Base-by-base conservation (phyloP, 495 filamentous ascomycete genomes). In the Penicillium soppii region DNA sequence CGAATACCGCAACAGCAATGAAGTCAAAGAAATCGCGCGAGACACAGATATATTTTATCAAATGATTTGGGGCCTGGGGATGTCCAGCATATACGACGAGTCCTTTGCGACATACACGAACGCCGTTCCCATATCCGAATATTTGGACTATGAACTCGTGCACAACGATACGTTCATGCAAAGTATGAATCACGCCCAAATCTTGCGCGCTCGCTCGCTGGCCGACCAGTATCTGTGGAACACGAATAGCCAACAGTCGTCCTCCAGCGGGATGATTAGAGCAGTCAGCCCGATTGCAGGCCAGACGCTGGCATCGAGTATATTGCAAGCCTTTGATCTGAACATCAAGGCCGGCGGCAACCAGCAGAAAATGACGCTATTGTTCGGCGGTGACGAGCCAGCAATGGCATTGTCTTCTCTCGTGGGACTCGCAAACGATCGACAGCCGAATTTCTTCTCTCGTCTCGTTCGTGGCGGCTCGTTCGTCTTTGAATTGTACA, bases 341-440 rank as follows among this genome's bases (percentile, higher is more conserved):
- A 81, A 82, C 47, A 69, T 83, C 48, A 51, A 68, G 5, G 51
- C 53, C 10, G 62, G 61, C 7, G 74, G 75, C 26, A 59, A 50
- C 7, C 48, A 65, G 36, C 66, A 76, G 38, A 85, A 82, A 53
- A 66, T 91, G 68, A 78, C 71, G 17, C 66, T 92, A 58, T 68
- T 87, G 43, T 85, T 91, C 66, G 89, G 89, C 41, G 74, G 79
- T 23, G 86, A 87, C 54, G 86, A 81, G 27, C 81, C 86, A 53
- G 87, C 89, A 63, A 71, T 88, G 39, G 82, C 86, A 7, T 87
- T 92, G 67, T 87, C 91, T 62, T 88, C 86, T 9, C 76, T 92
- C 9, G 62, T 85, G 26, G 66, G 79, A 38, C 76, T 92, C 33
- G 73, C 80, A 3, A 65, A 61, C 2, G 36, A 55, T 4, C 72